Conservation (phyloP, 2,329 filamentous ascomycete genomes). For the Cladosporium velox region DNA sequence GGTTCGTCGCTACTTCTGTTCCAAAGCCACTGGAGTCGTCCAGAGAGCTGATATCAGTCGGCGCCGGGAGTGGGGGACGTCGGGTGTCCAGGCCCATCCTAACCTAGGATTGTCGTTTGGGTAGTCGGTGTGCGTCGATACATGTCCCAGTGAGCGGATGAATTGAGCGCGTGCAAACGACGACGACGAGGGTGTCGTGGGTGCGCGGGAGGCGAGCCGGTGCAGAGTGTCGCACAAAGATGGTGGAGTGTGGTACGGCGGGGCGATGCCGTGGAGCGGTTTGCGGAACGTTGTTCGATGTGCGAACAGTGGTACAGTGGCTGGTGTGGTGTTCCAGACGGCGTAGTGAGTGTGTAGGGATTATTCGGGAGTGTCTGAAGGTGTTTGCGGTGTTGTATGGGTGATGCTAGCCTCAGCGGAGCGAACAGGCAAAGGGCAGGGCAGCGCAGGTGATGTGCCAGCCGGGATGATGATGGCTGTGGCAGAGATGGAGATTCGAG, state of each 20-base stretch:
- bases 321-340: not conserved
- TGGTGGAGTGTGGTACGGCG: slow-evolving; percentile 1
- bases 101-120: slow-evolving; percentile 15
- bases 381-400: not conserved
- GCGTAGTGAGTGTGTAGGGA: not conserved
- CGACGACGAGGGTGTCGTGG: not conserved
- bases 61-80: slow-evolving; percentile 69
- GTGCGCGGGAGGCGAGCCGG: slow-evolving; percentile 11
- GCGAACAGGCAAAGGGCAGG: slow-evolving; percentile 2
- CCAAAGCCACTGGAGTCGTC: slow-evolving; percentile 52
- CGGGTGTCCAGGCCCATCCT: slow-evolving; percentile 48
- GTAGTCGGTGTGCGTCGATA: slow-evolving; percentile 11
- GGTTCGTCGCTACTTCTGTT: slow-evolving; percentile 63
- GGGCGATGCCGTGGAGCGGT: slow-evolving; percentile 19
- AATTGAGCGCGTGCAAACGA: slow-evolving; percentile 16
- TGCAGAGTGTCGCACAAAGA: slow-evolving; percentile 9
- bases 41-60: slow-evolving; percentile 69
- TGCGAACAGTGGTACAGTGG: slow-evolving; percentile 13
- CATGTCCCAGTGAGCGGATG: slow-evolving; percentile 14
- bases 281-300: slow-evolving; percentile 10
- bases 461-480: slow-evolving; percentile 1
- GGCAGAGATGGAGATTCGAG: not conserved
- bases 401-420: not conserved
- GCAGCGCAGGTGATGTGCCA: not conserved
- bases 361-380: not conserved